Base-by-base conservation (phyloP, 345 rosid genomes). In the Corchorus olitorius region DNA sequence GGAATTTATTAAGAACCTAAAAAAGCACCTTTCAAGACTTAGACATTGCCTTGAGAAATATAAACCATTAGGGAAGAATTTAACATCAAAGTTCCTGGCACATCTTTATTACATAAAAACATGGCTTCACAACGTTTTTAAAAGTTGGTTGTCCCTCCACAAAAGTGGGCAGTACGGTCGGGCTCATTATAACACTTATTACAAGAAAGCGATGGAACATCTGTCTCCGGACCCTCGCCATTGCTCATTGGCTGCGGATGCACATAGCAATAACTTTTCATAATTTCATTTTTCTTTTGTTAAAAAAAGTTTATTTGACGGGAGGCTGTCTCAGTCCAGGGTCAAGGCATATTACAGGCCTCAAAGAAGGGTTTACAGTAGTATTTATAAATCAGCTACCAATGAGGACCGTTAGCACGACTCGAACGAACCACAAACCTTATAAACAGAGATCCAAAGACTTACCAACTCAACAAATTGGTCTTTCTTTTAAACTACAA, bases 181-280 rank as follows among this genome's bases (percentile, higher is more conserved):
- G 61, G 74, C 9, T 59, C 73, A 70, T 8, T 4, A 17, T 16
- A 27, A 39, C 43, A 68, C 58, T 70, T 70, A 17, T 46, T 50
- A 70, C 16, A 52, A 2, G 45, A 34, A 10, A 70, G 60, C 45
- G 22, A 70, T 33, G 52, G 2, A 34, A 17, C 45, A 70, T 16
- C 60, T 3, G 19, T 27, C 14, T 19, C 15, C 41, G 1, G 20
- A 48, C 10, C 27, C 7, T 16, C 14, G 43, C 19, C 10, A 16
- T 14, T 14, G n/a, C 2, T 33, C 22, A 15, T 33, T 50, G 73
- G 46, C 45, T 50, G 60, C 27, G 14, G 73, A 34, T 50, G 46
- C 46, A 16, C 33, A 27, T 27, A 1, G 59, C 34, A 4, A 33
- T 4, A 39, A 39, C 43, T 39, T 39, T 39, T 27, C 27, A n/a